Evolutionary conservation across 345 rosid genomes (phyloP).

Genomic region (Syzygium grande): DNA sequence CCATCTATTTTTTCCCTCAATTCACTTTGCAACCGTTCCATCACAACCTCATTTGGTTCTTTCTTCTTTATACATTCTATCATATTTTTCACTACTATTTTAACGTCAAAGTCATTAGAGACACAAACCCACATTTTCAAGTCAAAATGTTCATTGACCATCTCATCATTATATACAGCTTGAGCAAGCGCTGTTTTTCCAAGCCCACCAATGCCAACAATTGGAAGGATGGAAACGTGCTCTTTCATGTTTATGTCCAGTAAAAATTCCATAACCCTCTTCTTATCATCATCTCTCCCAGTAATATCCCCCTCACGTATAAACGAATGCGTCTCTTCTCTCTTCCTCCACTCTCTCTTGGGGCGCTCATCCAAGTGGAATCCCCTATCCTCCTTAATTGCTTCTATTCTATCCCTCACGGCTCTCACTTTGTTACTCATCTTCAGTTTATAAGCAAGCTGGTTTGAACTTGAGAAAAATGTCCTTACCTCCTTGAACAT

Average conservation of each 20-base stretch:
- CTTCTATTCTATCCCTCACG: background rate
- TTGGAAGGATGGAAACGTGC: background rate
- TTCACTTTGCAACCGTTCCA: background rate
- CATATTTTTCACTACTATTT: no score
- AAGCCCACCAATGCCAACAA: background rate
- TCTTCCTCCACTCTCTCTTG: background rate
- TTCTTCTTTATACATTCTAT: no score
- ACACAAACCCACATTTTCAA: no score
- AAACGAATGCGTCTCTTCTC: background rate
- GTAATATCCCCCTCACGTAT: accelerated
- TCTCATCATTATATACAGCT: background rate
- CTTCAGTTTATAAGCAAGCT: background rate
- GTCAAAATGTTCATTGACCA: no score
- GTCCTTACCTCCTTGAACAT: background rate
- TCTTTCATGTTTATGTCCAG: no score
- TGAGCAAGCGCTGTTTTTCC: background rate
- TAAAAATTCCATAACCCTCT: background rate
- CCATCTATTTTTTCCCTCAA: background rate
- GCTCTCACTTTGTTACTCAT: background rate
- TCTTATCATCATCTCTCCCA: background rate
- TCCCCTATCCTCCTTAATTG: background rate
- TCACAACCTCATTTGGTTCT: no score
- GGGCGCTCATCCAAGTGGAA: background rate
- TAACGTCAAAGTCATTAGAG: no score
- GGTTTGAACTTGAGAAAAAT: background rate